Percentiles rank a stretch among this genome's conserved stretches.
Conservation (phyloP, 2,329 filamentous ascomycete species). For the Grosmannia penicillata region DNA sequence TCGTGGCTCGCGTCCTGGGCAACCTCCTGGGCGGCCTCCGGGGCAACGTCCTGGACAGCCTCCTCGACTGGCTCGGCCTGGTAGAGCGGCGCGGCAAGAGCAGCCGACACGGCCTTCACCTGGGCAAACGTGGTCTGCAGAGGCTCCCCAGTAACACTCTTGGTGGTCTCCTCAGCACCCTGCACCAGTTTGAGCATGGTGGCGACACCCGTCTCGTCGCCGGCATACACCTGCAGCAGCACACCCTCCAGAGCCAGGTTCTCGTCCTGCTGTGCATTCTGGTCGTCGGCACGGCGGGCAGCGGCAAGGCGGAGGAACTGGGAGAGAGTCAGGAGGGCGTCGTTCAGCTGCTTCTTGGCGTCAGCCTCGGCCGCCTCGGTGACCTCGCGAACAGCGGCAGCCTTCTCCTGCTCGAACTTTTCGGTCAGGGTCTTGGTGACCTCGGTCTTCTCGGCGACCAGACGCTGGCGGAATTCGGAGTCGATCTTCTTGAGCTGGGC, state of each 20-base stretch:
- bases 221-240: constrained; percentile 63
- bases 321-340: constrained; percentile 55
- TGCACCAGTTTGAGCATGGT: constrained; percentile 67
- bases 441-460: constrained; percentile 42
- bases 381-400: constrained; percentile 34
- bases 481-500: constrained; percentile 62
- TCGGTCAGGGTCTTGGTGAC: constrained; percentile 41
- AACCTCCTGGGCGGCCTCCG: too few relatives aligned
- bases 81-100: constrained; percentile 32
- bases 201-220: constrained; percentile 58
- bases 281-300: constrained; percentile 56
- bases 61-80: constrained; percentile 20
- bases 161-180: constrained; percentile 51
- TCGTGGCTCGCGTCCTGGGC: constrained; percentile 14
- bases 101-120: constrained; percentile 38
- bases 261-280: constrained; percentile 50
- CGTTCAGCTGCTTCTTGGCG: constrained; percentile 40
- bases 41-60: too few relatives aligned
- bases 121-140: constrained; percentile 53
- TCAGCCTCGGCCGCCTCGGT: constrained; percentile 40
- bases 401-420: constrained; percentile 37
- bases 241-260: constrained; percentile 71
- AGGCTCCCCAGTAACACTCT: constrained; percentile 47
- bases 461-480: constrained; percentile 50
- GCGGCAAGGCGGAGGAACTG: constrained; percentile 72